Conservation (phyloP, 2,329 filamentous ascomycete genomes). For the Aspergillus sp. region DNA sequence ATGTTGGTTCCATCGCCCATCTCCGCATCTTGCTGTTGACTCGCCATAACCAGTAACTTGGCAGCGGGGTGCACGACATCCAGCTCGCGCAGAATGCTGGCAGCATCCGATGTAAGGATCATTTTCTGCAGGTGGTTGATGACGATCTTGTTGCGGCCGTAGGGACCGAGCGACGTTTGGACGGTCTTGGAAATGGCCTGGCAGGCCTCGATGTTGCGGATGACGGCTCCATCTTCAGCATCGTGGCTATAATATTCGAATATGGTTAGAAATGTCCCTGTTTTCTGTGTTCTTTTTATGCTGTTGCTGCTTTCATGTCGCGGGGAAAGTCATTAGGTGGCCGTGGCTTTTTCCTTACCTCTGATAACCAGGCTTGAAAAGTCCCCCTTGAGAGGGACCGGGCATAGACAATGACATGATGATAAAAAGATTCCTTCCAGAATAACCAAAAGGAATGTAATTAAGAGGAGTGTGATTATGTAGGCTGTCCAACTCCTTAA, state of each 20-base stretch:
- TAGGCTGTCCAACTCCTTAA: slow-evolving; percentile 10
- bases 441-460: slow-evolving; percentile 5
- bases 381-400: slow-evolving; percentile 80
- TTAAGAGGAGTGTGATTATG: slow-evolving; percentile 4
- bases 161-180: slow-evolving; percentile 92
- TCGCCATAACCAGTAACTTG: slow-evolving; percentile 96
- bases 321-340: background rate
- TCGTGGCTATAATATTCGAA: slow-evolving; percentile 67
- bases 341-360: slow-evolving; percentile 55
- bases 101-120: slow-evolving; percentile 96
- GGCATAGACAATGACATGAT: slow-evolving; percentile 95
- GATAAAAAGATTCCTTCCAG: slow-evolving; percentile 16
- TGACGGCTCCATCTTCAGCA: slow-evolving; percentile 94
- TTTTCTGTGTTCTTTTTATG: background rate
- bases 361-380: slow-evolving; percentile 96
- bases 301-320: background rate
- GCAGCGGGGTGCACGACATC: slow-evolving; percentile 97
- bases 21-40: slow-evolving; percentile 97
- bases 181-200: slow-evolving; percentile 92
- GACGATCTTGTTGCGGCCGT: slow-evolving; percentile 98
- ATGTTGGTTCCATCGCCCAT: slow-evolving; percentile 98
- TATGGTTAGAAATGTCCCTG: slow-evolving; percentile 4
- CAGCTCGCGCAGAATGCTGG: slow-evolving; percentile 93
- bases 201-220: slow-evolving; percentile 98
- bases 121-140: slow-evolving; percentile 99